Base-by-base conservation (phyloP, 805 yeast species). In the Metschnikowia dekortorum region DNA sequence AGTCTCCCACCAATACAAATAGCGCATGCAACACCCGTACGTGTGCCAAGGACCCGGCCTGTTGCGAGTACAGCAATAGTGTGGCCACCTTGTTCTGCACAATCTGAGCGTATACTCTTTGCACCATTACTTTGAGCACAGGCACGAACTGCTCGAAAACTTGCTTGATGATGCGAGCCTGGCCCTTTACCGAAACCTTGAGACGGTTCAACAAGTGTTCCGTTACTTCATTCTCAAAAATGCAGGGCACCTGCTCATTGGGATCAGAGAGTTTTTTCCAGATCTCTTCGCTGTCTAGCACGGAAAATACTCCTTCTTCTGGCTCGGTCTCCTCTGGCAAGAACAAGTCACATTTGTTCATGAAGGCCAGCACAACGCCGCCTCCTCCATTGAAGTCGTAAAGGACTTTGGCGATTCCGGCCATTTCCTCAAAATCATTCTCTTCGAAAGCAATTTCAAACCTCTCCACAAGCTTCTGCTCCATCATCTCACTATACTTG, bases 311-410 rank as follows among this genome's bases (percentile, higher is more conserved):
- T 52, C 74, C 68, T 3, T 60, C 62, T 57, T 50, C 56, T 11
- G 48, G 51, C 22, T 50, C 53, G 7, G 52, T 46, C 51, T 80
- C 78, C 54, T 77, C 70, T 35, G 71, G 74, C 48, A 75, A 72
- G 65, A 91, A 86, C 51, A 85, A 78, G 44, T 83, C 86, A 62
- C 87, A 89, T 62, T 87, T 89, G 62, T 82, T 83, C 39, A 91
- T 87, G 68, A 88, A 92, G 44, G 85, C 82, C 62, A 85, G 89
- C 8, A 89, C 85, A 8, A 91, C 92, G 51, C 85, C 83, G 9
- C 80, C 76, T 10, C 97, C 97, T 16, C 89, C 92, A 62, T 92
- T 91, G 71, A 84, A 92, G 53, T 83, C 87, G 47, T 83, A 79
- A 45, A 91, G 73, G 14, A 90, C 80, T 46, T 81, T 81, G 0